Percentiles rank a stretch among this genome's conserved stretches.
Conservation (phyloP, 805 yeast species). For the Kurtzmaniella cleridarum region DNA sequence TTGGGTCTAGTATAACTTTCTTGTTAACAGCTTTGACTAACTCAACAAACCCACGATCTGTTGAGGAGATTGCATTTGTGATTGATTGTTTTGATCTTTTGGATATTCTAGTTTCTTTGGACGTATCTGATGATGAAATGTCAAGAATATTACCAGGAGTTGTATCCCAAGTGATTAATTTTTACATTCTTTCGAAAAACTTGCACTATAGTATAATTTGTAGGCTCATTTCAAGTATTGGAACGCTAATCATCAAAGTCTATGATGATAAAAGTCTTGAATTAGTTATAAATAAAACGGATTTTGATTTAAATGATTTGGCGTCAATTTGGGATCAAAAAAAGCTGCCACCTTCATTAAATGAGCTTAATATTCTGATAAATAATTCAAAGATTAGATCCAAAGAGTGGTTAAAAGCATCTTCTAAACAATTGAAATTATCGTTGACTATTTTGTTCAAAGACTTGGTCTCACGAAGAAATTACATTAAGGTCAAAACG, state of each 20-base stretch:
- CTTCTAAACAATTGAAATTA: conserved; percentile 32
- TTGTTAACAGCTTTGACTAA: conserved; percentile 15
- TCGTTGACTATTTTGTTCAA: conserved; percentile 28
- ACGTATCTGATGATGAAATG: conserved; percentile 24
- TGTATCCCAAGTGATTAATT: conserved; percentile 27
- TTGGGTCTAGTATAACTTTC: conserved; percentile 25
- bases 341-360: background rate
- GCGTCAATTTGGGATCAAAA: conserved; percentile 9
- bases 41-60: conserved; percentile 7
- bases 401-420: conserved; percentile 32
- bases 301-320: conserved; percentile 7
- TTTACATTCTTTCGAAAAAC: conserved; percentile 14
- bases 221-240: conserved; percentile 16
- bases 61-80: conserved; percentile 13
- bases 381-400: conserved; percentile 9
- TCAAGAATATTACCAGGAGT: conserved; percentile 38
- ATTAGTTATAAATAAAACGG: conserved; percentile 4
- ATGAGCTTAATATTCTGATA: conserved; percentile 3
- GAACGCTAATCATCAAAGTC: conserved; percentile 18
- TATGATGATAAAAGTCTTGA: conserved; percentile 22
- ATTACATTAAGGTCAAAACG: conserved; percentile 15
- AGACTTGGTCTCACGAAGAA: conserved; percentile 13
- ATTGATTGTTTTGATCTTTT: conserved; percentile 10
- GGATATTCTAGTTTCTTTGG: conserved; percentile 8
- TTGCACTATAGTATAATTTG: conserved; percentile 19